phyloP scores from a whole-genome alignment of 2,329 filamentous ascomycete genomes.

The Diaporthe sp. region DNA sequence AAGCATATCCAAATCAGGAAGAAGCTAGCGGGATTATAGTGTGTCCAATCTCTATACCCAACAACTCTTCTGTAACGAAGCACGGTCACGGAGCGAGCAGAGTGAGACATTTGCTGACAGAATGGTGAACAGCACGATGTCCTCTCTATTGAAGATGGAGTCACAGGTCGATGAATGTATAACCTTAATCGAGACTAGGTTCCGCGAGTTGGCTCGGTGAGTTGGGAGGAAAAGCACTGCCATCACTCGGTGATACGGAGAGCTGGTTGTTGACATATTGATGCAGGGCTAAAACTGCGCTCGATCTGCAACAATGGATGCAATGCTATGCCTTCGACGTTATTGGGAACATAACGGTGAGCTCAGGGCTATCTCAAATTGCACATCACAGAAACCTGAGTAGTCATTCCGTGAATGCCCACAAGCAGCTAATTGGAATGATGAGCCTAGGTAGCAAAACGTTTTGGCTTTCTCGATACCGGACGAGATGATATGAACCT shows the following conservation, averaged over 20 bases:
- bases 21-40: constrained; percentile 15
- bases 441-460: constrained; percentile 24
- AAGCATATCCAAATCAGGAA: constrained; percentile 1
- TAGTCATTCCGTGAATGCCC: neutral
- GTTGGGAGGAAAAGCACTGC: neutral
- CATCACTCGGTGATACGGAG: neutral
- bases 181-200: neutral
- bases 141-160: constrained; percentile 6
- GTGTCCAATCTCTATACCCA: neutral
- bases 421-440: neutral
- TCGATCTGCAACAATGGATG: constrained; percentile 31
- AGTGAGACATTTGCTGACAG: neutral
- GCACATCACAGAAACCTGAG: neutral
- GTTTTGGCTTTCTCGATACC: constrained; percentile 35
- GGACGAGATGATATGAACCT: constrained; percentile 30
- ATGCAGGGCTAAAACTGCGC: neutral
- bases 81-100: neutral
- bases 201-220: constrained; percentile 18
- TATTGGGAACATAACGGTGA: constrained; percentile 36
- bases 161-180: constrained; percentile 18
- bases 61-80: neutral
- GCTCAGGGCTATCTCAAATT: neutral
- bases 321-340: constrained; percentile 40
- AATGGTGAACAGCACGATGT: neutral
- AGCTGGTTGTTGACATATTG: neutral